These are phyloP conservation scores for Neofusicoccum sp. DNA, from an alignment of 2,329 filamentous ascomycete species.

Conservation along the genomic window DNA sequence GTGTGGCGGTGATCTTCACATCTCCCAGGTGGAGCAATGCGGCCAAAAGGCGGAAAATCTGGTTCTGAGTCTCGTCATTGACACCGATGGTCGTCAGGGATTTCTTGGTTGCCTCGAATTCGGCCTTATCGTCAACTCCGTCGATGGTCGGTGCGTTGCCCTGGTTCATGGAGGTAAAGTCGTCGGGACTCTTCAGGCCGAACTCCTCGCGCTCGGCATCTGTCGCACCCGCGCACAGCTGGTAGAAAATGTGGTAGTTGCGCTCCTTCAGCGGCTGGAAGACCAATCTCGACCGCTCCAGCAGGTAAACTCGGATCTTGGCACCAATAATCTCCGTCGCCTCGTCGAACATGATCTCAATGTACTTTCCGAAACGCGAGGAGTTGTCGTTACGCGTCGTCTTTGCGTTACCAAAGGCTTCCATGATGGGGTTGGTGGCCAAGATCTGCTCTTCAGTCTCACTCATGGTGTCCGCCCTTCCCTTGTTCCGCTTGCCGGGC, in stretches of 20 bases:
- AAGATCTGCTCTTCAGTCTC: conserved; percentile 98
- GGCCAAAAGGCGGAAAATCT: conserved; percentile 87
- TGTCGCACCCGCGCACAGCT: conserved; percentile 87
- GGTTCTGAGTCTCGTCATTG: conserved; percentile 66
- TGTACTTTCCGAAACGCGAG: conserved; percentile 98
- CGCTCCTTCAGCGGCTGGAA: conserved; percentile 97
- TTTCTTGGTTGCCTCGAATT: conserved; percentile 83
- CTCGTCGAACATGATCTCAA: conserved; percentile 98
- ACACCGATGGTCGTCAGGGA: conserved; percentile 90
- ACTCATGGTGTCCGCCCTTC: conserved; percentile 77
- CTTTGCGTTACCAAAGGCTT: conserved; percentile 98
- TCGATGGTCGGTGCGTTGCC: conserved; percentile 88
- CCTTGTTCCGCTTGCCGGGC: conserved; percentile 73
- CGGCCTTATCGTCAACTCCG: conserved; percentile 91
- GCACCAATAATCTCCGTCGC: conserved; percentile 95
- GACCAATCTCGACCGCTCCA: conserved; percentile 92
- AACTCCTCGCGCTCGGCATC: conserved; percentile 79
- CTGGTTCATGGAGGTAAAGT: conserved; percentile 96
- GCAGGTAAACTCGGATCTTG: conserved; percentile 91
- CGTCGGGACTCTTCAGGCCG: conserved; percentile 75
- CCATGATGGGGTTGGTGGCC: conserved; percentile 98
- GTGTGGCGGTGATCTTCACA: conserved; percentile 88
- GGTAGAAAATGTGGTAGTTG: conserved; percentile 99
- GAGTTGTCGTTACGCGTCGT: conserved; percentile 99
- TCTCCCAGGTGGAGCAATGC: conserved; percentile 93